Evolutionary conservation across 2,329 filamentous ascomycete species (phyloP), one percentile per base, ranked within the genome.

Genomic region (Verticillium zaregamsianum): DNA sequence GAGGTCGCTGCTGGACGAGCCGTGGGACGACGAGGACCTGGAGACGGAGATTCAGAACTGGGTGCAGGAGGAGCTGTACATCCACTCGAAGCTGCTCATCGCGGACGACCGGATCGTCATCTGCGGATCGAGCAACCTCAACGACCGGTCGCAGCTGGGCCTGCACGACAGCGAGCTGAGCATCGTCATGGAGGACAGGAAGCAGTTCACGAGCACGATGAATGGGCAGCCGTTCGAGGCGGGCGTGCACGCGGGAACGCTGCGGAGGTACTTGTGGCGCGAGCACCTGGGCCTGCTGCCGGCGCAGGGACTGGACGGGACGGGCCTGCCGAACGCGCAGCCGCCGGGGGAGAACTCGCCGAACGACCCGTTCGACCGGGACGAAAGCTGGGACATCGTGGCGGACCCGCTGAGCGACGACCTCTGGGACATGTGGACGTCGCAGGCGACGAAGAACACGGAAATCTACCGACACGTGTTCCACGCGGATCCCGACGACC

Each of bases 1-100:
- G 6, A 87, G 73, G 73, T 85, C 72, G 79, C 82, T 82, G 76
- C 86, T 69, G 3, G 87, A 91, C 11, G 91, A 96, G 73, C 70
- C 78, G 1, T 97, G 92, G 91, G 89, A 93, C 17, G 90, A 91
- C 17, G 80, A 82, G 0, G 78, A 90, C 3, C 78, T 86, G 0
- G 85, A 94, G 67, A 85, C 86, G 1, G 95, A 98, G 74, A 90
- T 93, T 62, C 84, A 90, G 60, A 92, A 96, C 72, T 96, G 95
- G 80, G 89, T 98, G 63, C 94, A 97, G 72, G 95, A 99, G 73
- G 94, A 99, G 74, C 84, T 98, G 2, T 99, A 99, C 73, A 89
- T 98, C 57, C 95, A 99, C 74, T 90, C 88, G 32, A 99, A 98
- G 78, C 82, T 97, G 39, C 83, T 95, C 67, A 94, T 97, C 67